Conservation (phyloP, 1,284 basidiomycete genomes). For the Bondarzewia mesenterica region DNA sequence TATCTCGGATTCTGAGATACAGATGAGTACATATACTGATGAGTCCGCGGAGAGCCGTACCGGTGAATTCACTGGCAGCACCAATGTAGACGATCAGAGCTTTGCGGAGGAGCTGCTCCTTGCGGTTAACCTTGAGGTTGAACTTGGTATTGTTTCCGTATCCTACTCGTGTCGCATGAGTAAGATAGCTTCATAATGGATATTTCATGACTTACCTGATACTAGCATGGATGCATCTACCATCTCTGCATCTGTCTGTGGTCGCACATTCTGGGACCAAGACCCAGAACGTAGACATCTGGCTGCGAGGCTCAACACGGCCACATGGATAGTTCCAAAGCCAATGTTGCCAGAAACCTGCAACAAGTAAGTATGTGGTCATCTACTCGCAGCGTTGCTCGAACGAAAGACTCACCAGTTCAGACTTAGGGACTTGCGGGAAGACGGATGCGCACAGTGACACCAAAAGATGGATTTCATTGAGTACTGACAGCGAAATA, state of each 20-base stretch:
- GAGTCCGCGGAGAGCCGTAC: conserved; percentile 21
- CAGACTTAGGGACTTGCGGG: conserved; percentile 63
- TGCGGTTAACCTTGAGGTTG: conserved; percentile 41
- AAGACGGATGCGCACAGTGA: conserved; percentile 60
- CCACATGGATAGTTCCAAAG: conserved; percentile 79
- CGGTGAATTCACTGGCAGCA: conserved; percentile 60
- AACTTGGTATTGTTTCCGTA: conserved; percentile 49
- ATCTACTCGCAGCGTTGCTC: neutral
- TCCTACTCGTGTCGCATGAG: conserved; percentile 26
- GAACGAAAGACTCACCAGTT: conserved; percentile 48
- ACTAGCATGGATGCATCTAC: conserved; percentile 44
- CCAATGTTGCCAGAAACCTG: conserved; percentile 60
- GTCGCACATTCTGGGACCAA: conserved; percentile 54
- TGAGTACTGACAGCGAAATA: conserved; percentile 57
- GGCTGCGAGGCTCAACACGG: conserved; percentile 73
- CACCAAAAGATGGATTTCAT: conserved; percentile 73
- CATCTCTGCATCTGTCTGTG: conserved; percentile 66
- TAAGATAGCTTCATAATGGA: neutral
- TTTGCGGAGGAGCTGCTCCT: conserved; percentile 49
- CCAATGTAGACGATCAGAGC: conserved; percentile 62
- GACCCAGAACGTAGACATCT: conserved; percentile 59
- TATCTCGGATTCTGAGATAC: conserved; percentile 50
- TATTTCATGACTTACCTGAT: conserved; percentile 35
- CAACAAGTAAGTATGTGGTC: conserved; percentile 2
- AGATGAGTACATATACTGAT: neutral